phyloP scores from a whole-genome alignment of 2,329 filamentous ascomycete genomes.

The Apiospora koreana region DNA sequence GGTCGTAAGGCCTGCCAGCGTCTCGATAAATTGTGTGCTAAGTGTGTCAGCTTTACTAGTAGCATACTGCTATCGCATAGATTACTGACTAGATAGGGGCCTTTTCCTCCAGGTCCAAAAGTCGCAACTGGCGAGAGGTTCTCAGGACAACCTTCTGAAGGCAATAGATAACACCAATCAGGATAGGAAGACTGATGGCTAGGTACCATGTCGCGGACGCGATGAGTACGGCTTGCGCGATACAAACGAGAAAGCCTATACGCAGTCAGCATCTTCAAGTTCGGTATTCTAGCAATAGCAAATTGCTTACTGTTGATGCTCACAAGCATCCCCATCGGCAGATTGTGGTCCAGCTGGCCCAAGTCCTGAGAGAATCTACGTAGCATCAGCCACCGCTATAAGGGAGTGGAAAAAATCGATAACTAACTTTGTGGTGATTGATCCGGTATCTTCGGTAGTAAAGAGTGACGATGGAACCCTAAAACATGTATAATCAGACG shows the following conservation, averaged over 20 bases:
- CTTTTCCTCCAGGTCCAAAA: conserved; percentile 63
- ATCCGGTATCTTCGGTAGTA: conserved; percentile 8
- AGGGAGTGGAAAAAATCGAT: background rate
- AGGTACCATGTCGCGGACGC: conserved; percentile 24
- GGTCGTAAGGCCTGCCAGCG: conserved; percentile 42
- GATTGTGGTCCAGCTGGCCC: conserved; percentile 1
- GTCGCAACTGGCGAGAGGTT: conserved; percentile 60
- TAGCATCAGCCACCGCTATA: background rate
- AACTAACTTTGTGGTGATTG: conserved; percentile 10
- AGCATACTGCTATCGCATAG: too few species aligned
- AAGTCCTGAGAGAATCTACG: conserved; percentile 12
- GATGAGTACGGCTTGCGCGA: conserved; percentile 10
- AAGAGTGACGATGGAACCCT: conserved; percentile 9
- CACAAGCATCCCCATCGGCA: conserved; percentile 13
- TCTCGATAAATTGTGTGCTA: conserved; percentile 44
- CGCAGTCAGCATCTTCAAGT: background rate
- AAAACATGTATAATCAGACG: background rate
- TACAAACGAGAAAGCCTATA: conserved; percentile 10
- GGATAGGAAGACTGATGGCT: conserved; percentile 50
- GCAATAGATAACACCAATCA: conserved; percentile 46
- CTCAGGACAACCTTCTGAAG: conserved; percentile 60
- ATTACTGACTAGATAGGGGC: conserved; percentile 52
- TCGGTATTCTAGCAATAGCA: background rate
- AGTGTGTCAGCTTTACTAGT: background rate
- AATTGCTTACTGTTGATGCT: conserved; percentile 2